phyloP scores from a whole-genome alignment of 768 basidiomycete genomes.

The Leccinum subgranulosum region DNA sequence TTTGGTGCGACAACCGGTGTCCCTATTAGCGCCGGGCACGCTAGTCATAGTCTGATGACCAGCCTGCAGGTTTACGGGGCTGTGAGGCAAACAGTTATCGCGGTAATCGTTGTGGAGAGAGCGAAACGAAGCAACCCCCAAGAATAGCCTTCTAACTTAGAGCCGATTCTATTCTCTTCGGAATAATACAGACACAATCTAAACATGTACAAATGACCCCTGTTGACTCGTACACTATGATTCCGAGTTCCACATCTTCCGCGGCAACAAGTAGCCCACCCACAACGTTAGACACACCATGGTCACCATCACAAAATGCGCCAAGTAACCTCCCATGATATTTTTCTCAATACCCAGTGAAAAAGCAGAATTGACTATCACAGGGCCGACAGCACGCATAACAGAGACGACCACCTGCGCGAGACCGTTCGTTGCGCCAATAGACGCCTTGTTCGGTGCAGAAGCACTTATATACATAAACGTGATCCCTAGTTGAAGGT shows the following conservation, averaged over 20 bases:
- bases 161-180: constrained; percentile 22
- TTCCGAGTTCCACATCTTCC: constrained; percentile 8
- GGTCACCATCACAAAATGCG: constrained; percentile 41
- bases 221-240: background rate
- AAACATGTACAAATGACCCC: constrained; percentile 26
- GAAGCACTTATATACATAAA: constrained; percentile 68
- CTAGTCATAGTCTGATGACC: too few relatives aligned
- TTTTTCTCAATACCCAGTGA: constrained; percentile 29
- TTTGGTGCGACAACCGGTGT: too few relatives aligned
- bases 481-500: constrained; percentile 45
- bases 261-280: constrained; percentile 34
- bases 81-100: too few relatives aligned
- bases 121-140: background rate
- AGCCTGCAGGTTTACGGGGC: too few relatives aligned
- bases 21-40: too few relatives aligned
- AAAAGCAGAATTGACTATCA: constrained; percentile 25
- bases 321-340: constrained; percentile 53
- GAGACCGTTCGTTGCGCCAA: constrained; percentile 74
- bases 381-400: constrained; percentile 30
- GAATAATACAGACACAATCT: constrained; percentile 20
- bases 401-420: constrained; percentile 28
- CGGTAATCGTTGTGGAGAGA: constrained; percentile 12
- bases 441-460: constrained; percentile 62
- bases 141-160: background rate
- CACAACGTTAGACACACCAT: constrained; percentile 30